Conservation (phyloP, 768 basidiomycete species). For the Cystobasidium tubakii region DNA sequence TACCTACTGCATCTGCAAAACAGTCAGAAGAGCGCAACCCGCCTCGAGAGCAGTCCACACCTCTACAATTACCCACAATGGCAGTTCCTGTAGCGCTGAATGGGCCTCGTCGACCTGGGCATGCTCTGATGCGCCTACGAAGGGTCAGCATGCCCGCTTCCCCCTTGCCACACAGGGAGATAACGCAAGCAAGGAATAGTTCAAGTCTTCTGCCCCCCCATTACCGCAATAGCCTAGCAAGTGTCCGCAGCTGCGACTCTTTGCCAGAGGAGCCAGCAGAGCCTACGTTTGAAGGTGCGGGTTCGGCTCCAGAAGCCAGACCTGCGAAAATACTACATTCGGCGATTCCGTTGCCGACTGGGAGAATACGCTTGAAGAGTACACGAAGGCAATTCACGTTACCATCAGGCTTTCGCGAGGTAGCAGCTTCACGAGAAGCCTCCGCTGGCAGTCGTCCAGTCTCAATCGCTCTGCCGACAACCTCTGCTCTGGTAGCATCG, state of each 20-base stretch:
- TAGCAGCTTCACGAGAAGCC: background rate
- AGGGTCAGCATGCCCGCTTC: conserved; percentile 36
- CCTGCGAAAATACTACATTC: background rate
- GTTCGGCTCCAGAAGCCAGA: background rate
- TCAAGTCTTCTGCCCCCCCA: background rate
- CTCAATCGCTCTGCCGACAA: conserved; percentile 24
- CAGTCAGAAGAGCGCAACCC: background rate
- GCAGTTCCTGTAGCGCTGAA: background rate
- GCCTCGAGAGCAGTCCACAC: background rate
- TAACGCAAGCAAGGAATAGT: background rate
- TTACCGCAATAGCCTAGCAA: conserved; percentile 40
- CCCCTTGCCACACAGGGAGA: background rate
- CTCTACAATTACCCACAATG: background rate
- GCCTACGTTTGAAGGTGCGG: background rate
- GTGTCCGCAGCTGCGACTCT: conserved; percentile 41
- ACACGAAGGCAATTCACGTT: background rate
- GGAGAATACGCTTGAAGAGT: background rate
- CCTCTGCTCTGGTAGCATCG: conserved; percentile 28
- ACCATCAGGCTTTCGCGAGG: conserved; percentile 6
- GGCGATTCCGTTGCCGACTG: background rate
- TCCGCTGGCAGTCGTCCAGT: conserved; percentile 13
- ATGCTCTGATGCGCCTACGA: conserved; percentile 29
- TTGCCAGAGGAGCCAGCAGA: conserved; percentile 37
- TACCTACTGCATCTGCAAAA: background rate
- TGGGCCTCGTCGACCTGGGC: conserved; percentile 24